Evolutionary conservation across 768 basidiomycete species (phyloP).

Genomic region (Mycena olivaceomarginata): DNA sequence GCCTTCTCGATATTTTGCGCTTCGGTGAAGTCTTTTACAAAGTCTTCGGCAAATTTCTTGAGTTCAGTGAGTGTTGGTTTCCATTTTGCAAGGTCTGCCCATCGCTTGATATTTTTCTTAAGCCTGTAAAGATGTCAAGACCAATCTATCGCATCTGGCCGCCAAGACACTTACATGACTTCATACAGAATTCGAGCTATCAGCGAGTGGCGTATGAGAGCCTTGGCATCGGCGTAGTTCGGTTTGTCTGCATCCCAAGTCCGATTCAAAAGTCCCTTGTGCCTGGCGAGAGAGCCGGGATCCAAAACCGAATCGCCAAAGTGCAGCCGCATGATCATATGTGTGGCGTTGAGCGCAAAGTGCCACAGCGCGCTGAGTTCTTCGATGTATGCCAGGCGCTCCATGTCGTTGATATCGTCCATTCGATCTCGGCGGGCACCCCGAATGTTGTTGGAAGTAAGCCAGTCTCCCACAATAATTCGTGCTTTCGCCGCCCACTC

Average conservation of each 20-base stretch:
- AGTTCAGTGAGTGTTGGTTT: constrained; percentile 34
- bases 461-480: constrained; percentile 54
- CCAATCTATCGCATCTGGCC: no score
- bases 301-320: constrained; percentile 47
- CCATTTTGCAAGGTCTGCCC: constrained; percentile 36
- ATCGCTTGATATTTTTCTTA: constrained; percentile 33
- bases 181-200: constrained; percentile 40
- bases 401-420: constrained; percentile 50
- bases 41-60: constrained; percentile 20
- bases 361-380: constrained; percentile 50
- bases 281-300: constrained; percentile 50
- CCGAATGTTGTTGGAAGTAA: constrained; percentile 51
- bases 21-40: constrained; percentile 26
- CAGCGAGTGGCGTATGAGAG: constrained; percentile 45
- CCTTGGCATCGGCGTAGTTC: constrained; percentile 48
- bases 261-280: constrained; percentile 51
- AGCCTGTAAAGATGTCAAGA: constrained; percentile 16
- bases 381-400: constrained; percentile 48
- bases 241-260: constrained; percentile 53
- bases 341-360: constrained; percentile 51
- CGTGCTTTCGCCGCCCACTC: constrained; percentile 46
- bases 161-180: constrained; percentile 47
- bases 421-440: constrained; percentile 45
- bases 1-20: constrained; percentile 16
- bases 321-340: constrained; percentile 51